Evolutionary conservation across 2,329 filamentous ascomycete species (phyloP).

Genomic region (Trichoderma harzianum): DNA sequence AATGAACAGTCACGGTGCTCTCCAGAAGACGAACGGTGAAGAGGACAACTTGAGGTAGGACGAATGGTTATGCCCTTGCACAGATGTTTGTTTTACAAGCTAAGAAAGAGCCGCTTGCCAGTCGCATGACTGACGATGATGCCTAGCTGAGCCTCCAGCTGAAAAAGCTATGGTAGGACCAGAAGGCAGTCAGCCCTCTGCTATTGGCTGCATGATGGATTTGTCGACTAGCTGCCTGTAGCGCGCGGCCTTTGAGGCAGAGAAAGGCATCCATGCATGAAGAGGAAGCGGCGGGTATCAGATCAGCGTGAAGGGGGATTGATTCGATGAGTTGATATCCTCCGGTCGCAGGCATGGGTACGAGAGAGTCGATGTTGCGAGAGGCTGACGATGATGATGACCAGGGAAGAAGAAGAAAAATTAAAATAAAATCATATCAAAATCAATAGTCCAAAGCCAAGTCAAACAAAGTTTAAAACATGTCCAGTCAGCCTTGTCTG

Average conservation of each 20-base stretch:
- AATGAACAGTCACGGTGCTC: neutral
- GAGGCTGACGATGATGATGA: neutral
- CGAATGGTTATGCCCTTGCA: neutral
- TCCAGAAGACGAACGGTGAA: neutral
- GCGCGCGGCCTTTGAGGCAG: neutral
- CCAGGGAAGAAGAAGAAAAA: neutral
- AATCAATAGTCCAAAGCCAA: neutral
- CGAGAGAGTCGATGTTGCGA: neutral
- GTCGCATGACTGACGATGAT: slow-evolving; percentile 12
- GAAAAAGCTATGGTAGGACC: slow-evolving; percentile 6
- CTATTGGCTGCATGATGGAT: slow-evolving; percentile 9
- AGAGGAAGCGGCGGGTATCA: neutral
- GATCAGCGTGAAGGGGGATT: neutral
- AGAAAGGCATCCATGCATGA: slow-evolving; percentile 14
- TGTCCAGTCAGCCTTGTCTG: neutral
- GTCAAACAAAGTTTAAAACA: neutral
- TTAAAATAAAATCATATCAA: neutral
- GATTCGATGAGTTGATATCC: neutral
- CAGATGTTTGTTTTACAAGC: neutral
- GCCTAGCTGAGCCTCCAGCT: slow-evolving; percentile 14
- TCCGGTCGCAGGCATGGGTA: neutral
- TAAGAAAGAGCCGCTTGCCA: neutral
- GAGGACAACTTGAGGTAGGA: neutral
- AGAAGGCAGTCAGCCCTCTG: neutral
- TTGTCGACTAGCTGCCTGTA: neutral